Evolutionary conservation across 73 alveolate species (phyloP).

Genomic region (Paramecium primaurelia): DNA sequence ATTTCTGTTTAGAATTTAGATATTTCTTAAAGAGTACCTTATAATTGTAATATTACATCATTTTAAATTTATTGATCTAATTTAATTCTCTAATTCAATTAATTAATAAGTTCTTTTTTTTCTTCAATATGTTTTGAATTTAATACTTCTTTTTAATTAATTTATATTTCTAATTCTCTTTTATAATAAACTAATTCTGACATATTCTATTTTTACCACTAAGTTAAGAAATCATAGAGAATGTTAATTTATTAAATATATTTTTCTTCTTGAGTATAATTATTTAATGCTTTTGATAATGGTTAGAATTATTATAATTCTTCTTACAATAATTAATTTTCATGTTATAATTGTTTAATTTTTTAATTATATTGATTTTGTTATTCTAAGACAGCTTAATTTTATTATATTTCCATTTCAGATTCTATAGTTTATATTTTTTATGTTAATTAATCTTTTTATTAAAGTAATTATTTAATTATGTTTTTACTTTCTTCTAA

Average conservation of each 20-base stretch:
- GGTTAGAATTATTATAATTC: background rate
- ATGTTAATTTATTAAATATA: background rate
- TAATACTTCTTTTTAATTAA: background rate
- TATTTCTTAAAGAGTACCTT: background rate
- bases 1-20: background rate
- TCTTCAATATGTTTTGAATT: background rate
- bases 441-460: background rate
- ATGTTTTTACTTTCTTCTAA: background rate
- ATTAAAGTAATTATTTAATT: background rate
- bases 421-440: background rate
- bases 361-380: background rate
- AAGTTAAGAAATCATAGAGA: background rate
- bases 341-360: background rate
- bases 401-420: background rate
- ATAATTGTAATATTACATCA: background rate
- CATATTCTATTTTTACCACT: background rate
- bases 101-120: background rate
- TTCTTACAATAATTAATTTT: background rate
- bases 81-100: background rate
- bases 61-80: background rate
- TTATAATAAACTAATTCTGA: conserved; percentile 28
- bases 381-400: background rate
- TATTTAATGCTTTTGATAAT: background rate
- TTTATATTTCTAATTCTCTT: background rate
- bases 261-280: conserved; percentile 27